Base-by-base conservation (phyloP, 2,329 filamentous ascomycete species). In the Aspergillus pseudoterreus region DNA sequence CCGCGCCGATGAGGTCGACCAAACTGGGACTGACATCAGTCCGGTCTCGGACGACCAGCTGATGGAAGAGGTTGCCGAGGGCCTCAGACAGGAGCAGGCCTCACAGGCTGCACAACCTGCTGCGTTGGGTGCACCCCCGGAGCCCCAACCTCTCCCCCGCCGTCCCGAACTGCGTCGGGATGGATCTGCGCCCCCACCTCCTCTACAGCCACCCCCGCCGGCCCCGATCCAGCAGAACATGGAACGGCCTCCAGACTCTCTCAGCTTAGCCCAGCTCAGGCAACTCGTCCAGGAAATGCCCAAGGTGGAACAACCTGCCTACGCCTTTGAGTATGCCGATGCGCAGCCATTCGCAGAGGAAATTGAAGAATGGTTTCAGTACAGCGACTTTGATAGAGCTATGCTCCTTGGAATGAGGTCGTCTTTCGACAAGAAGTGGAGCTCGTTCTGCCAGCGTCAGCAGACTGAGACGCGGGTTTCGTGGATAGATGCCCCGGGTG, bases 321-420 rank as follows among this genome's bases (percentile, higher is more conserved):
- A 99, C 76, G 91, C 94, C 54, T 99, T 96, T 68, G 82, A 82
- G 57, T 92, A 92, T 73, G 76, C 81, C 22, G 88, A 92, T 69
- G 81, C 82, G 50, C 85, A 86, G 19, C 76, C 83, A 0, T 86
- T 95, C 61, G 84, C 88, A 15, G 90, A 94, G 57, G 94, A 99
- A 75, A 79, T 99, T 44, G 90, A 97, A 67, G 94, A 99, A 74
- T 99, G 94, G 94, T 99, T 99, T 71, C 85, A 87, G 48, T 96
- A 97, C 72, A 87, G 88, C 61, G 85, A 90, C 56, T 88, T 88
- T 71, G 92, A 97, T 67, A 88, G 89, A 73, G 81, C 86, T 43
- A 86, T 92, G 63, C 77, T 96, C 45, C 81, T 88, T 48, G 82
- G 85, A 48, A 86, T 88, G 17, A 88, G 89, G 64, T 79, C 83